A percentile compares a stretch with the other conserved stretches of the same genome.
These are phyloP conservation scores for Puccinia hordei DNA, from an alignment of 1,284 basidiomycete genomes.

Conservation along the genomic window DNA sequence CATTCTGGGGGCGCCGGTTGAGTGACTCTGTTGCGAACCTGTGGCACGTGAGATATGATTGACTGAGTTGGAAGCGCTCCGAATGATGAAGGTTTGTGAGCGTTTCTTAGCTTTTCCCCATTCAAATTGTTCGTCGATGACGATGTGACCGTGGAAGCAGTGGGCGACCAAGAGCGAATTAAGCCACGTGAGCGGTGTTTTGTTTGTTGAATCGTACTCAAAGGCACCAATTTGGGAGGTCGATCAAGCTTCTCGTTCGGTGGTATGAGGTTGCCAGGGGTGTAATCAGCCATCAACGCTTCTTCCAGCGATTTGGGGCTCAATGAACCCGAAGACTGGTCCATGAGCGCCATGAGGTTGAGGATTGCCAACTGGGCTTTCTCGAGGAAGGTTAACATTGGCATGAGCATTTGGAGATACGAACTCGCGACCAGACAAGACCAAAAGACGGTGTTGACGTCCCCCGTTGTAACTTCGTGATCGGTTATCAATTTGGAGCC, in stretches of 20 bases:
- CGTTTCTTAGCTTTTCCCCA: constrained; percentile 2
- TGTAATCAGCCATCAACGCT: constrained; percentile 4
- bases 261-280: background rate
- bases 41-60: constrained; percentile 34
- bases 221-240: constrained; percentile 33
- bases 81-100: constrained; percentile 46
- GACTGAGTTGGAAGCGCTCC: constrained; percentile 29
- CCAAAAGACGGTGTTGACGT: constrained; percentile 95
- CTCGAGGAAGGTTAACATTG: constrained; percentile 73
- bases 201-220: constrained; percentile 23
- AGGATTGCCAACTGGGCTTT: constrained; percentile 85
- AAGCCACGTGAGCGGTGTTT: constrained; percentile 3
- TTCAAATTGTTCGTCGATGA: background rate
- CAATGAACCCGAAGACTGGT: constrained; percentile 58
- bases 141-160: constrained; percentile 18
- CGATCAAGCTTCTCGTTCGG: constrained; percentile 36
- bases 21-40: constrained; percentile 24
- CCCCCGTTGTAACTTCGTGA: constrained; percentile 70
- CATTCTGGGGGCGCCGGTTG: background rate
- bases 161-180: constrained; percentile 36
- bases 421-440: constrained; percentile 84
- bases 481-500: constrained; percentile 80
- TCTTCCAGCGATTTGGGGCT: constrained; percentile 37
- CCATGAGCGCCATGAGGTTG: constrained; percentile 69
- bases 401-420: constrained; percentile 81